Base-by-base conservation (phyloP, 2,329 filamentous ascomycete genomes). In the Stagonosporopsis vannaccii region DNA sequence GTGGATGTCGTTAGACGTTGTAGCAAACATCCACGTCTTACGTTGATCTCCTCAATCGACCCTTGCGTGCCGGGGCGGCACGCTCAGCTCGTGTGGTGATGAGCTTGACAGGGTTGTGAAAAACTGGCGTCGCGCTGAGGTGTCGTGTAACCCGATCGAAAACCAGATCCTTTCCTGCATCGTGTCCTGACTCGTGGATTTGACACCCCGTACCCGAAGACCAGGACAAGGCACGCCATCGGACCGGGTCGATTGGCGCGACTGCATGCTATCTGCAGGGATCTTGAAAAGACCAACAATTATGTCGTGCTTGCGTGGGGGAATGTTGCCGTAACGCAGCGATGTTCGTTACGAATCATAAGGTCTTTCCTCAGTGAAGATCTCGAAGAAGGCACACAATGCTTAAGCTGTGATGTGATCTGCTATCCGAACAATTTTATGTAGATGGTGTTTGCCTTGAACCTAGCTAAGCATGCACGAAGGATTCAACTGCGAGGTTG, bases 81-180 rank as follows among this genome's bases (percentile, higher is more conserved):
- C 26, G 28, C 35, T 45, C 52, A 45, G 51, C 51, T 55, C 20
- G 33, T 40, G 20, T 36, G 30, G 45, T 41, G 25, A 28, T 28
- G 41, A 13, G 22, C 22, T 3, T 39, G 39, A 33, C 45, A 43
- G 40, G 33, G 39, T 11, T 20, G 17, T 35, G 35, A 26, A 22
- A 56, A 28, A 12, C 12, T 37, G 26, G 42, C 41, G 42, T 56
- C 36, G 17, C 41, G 32, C 52, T 25, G n/a, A 47, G 23, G 42
- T 47, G 53, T 44, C n/a, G 53, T 56, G 43, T 26, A 48, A 56
- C 53, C 2, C 43, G 43, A 56, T 56, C 47, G 53, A 26, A 26
- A 25, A 51, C 33, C 23, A 17, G 28, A 19, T 39, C 23, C 53
- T 50, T 50, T 41, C 40, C 15, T 20, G 28, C 26, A 50, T 45